Percentiles rank a stretch among this genome's conserved stretches.
Conservation (phyloP, 805 yeast species). For the Teunomyces pallodes region DNA sequence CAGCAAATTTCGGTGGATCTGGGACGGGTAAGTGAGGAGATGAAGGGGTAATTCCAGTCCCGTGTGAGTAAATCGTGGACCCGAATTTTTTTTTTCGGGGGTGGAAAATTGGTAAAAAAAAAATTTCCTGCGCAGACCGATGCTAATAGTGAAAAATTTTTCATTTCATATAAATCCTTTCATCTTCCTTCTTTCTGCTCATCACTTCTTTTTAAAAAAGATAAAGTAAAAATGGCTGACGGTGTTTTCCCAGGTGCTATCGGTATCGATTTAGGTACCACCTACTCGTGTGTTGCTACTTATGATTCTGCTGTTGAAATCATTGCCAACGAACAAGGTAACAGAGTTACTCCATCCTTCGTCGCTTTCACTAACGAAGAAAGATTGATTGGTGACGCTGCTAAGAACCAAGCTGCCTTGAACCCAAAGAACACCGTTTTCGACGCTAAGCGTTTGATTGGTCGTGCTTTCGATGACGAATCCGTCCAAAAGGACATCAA, state of each 20-base stretch:
- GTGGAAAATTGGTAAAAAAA: neutral
- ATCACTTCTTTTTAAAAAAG: slow-evolving; percentile 7
- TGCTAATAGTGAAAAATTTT: slow-evolving; percentile 15
- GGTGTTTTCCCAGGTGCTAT: slow-evolving; percentile 96
- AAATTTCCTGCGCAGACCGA: slow-evolving; percentile 3
- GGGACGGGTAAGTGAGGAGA: neutral
- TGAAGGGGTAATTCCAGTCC: neutral
- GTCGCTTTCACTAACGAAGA: slow-evolving; percentile 49
- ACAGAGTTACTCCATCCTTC: slow-evolving; percentile 51
- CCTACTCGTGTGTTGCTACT: slow-evolving; percentile 52
- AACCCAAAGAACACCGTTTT: slow-evolving; percentile 50
- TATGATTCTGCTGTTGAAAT: slow-evolving; percentile 49
- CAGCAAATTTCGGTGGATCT: too few relatives aligned
- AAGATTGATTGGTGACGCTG: slow-evolving; percentile 53
- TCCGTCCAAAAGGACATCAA: slow-evolving; percentile 57
- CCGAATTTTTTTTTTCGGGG: too few relatives aligned
- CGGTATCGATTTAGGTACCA: slow-evolving; percentile 54
- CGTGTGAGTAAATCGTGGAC: neutral
- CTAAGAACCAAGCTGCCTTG: slow-evolving; percentile 50
- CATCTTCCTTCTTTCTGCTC: slow-evolving; percentile 7
- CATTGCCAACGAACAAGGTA: slow-evolving; percentile 52
- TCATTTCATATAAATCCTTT: slow-evolving; percentile 7
- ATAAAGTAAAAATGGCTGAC: slow-evolving; percentile 70
- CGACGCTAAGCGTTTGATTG: slow-evolving; percentile 53
- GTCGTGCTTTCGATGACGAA: slow-evolving; percentile 60